phyloP scores from a whole-genome alignment of 768 basidiomycete species.

The Sistotremastrum suecicum region DNA sequence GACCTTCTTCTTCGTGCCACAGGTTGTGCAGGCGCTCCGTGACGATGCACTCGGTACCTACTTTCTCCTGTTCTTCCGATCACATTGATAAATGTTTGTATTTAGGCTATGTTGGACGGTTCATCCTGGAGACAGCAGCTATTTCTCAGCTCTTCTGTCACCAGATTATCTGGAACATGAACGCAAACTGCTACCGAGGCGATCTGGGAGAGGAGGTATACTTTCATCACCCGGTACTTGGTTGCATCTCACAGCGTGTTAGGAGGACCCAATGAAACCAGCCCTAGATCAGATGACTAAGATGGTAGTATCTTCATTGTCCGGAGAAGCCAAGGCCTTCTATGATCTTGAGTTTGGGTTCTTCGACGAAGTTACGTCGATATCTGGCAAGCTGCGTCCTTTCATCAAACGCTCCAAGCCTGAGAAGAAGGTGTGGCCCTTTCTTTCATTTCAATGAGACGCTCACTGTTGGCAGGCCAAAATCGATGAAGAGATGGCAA shows the following conservation, averaged over 20 bases:
- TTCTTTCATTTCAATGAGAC: background rate
- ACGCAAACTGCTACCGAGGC: constrained; percentile 92
- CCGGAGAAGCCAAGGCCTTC: constrained; percentile 77
- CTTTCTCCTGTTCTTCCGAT: background rate
- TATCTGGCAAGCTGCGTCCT: constrained; percentile 94
- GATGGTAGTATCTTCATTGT: constrained; percentile 68
- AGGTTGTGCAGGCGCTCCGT: constrained; percentile 92
- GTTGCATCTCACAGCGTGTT: background rate
- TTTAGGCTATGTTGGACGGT: constrained; percentile 81
- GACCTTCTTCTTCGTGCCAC: constrained; percentile 98
- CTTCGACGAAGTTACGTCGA: constrained; percentile 93
- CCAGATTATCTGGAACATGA: constrained; percentile 99
- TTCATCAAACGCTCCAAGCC: constrained; percentile 90
- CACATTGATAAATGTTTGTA: background rate
- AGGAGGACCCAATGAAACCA: constrained; percentile 96
- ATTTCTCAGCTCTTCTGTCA: constrained; percentile 97
- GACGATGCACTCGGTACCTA: constrained; percentile 71
- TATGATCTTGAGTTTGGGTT: constrained; percentile 93
- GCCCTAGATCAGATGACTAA: constrained; percentile 78
- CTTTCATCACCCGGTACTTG: constrained; percentile 2
- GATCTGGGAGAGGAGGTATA: constrained; percentile 73
- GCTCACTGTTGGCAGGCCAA: constrained; percentile 49
- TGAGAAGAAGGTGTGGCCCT: constrained; percentile 73
- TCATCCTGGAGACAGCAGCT: constrained; percentile 94
- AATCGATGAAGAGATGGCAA: constrained; percentile 99